Base-by-base conservation (phyloP, 371 early-diverging fungal genomes). In the Apophysomyces ossiformis region DNA sequence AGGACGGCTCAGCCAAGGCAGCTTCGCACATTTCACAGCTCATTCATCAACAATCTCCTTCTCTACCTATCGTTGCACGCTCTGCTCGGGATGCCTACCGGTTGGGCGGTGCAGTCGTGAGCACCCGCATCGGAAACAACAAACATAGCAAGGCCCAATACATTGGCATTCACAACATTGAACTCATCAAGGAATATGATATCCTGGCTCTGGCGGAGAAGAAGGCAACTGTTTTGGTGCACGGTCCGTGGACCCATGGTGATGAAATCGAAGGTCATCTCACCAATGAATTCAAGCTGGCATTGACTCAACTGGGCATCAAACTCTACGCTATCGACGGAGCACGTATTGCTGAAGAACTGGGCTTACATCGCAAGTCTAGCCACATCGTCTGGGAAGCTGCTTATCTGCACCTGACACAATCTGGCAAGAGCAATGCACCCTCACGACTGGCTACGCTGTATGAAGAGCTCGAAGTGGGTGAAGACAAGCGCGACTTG, bases 261-360 rank as follows among this genome's bases (percentile, higher is more conserved):
- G 91, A 87, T 50, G 92, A 93, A 37, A 65, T 93, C 21, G 89
- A 89, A 63, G 75, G 80, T 26, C 88, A 89, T 61, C 75, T 93
- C 46, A 85, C 92, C 1, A 84, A 83, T 21, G 88, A 85, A n/a
- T 89, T 90, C 79, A 87, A 87, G 70, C 79, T 84, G 56, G 82
- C 76, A 16, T 73, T 87, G 61, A 85, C 86, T 16, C 76, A 88
- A 65, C 68, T 89, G 43, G 78, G 84, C 47, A 81, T 88, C n/a
- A 74, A 84, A 37, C 67, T 94, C 26, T 85, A 82, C 65, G 73
- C 85, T 32, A 77, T 94, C 41, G 92, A 94, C 71, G 84, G 85
- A 13, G 74, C 81, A 61, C 82, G 82, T 66, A 84, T 92, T 60
- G 83, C 89, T 47, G 83, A 82, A 63, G 86, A 91, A 37, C 78